phyloP scores from a whole-genome alignment of 2,329 filamentous ascomycete genomes.

The Davidsoniella australis region DNA sequence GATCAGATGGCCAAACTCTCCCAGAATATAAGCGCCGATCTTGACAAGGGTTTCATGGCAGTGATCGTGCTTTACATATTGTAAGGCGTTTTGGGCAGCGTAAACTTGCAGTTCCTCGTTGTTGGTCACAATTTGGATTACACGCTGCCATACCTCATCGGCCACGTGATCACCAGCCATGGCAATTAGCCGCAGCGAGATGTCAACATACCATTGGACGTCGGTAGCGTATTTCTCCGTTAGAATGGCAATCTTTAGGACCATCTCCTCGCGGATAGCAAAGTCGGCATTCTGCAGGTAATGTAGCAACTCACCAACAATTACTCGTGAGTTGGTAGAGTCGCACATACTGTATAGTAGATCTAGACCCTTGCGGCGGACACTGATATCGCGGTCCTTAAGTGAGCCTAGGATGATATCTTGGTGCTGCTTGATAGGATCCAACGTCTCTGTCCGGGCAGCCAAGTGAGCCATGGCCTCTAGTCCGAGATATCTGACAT shows the following conservation, averaged over 20 bases:
- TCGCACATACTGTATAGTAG: constrained; percentile 99
- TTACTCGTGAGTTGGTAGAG: constrained; percentile 77
- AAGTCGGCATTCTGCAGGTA: constrained; percentile 96
- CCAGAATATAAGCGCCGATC: constrained; percentile 89
- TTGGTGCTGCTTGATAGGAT: constrained; percentile 96
- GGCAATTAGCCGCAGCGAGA: constrained; percentile 80
- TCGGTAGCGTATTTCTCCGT: constrained; percentile 98
- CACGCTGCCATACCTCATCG: constrained; percentile 96
- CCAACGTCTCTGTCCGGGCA: constrained; percentile 79
- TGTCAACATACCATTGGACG: constrained; percentile 98
- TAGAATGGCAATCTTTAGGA: constrained; percentile 92
- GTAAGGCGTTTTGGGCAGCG: constrained; percentile 79
- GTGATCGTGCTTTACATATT: constrained; percentile 81
- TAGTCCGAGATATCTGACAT: constrained; percentile 85
- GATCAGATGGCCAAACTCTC: constrained; percentile 92
- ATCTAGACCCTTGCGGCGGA: constrained; percentile 86
- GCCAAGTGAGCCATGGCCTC: constrained; percentile 98
- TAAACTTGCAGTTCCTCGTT: constrained; percentile 97
- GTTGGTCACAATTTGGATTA: constrained; percentile 97
- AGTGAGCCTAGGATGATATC: constrained; percentile 88
- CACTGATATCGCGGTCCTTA: constrained; percentile 91
- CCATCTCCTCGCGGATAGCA: constrained; percentile 97
- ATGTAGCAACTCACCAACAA: constrained; percentile 82
- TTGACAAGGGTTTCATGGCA: constrained; percentile 96
- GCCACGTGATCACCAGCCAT: constrained; percentile 97